Base-by-base conservation (phyloP, 2,329 filamentous ascomycete genomes). In the Byssochlamys sp. region DNA sequence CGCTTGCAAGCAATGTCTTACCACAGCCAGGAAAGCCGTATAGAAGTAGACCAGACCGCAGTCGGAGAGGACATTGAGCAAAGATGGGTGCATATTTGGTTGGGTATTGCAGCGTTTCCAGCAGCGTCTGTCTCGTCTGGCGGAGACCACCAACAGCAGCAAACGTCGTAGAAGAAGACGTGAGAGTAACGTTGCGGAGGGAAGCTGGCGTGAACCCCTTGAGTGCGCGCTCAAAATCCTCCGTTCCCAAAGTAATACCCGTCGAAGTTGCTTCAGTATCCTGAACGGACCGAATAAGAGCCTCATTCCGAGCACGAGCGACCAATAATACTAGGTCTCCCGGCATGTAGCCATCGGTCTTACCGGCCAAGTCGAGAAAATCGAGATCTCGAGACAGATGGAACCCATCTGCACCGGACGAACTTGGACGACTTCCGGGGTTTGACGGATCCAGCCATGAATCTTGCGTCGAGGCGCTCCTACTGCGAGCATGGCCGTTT, bases 61-160 rank as follows among this genome's bases (percentile, higher is more conserved):
- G 80, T n/a, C 94, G 88, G 0, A 99, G 82, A 3, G 94, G 94
- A 65, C 94, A 99, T 68, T 95, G 89, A 3, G 91, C 91, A 69
- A 99, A 99, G 62, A 99, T 96, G 1, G 94, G 94, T 0, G 94
- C 94, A 69, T 99, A 99, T 59, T 94, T 96, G 1, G 95, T 99
- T 0, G 94, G 94, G 68, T 99, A 99, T 70, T 96, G 89, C 2
- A 99, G 78, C 0, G 94, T 99, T 74, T 99, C 94, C 7, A 99
- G 81, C 2, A 99, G 81, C n/a, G 90, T 90, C 65, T 91, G 87
- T 3, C 95, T 85, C 0, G 94, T 99, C 66, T 90, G 85, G 50
- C 84, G 83, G 3, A 99, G 79, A 14, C 94, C 94, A 53, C 94
- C 94, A 60, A 99, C 97, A 0, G 89, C 89, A 61, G 88, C 86